Percentiles rank a stretch among this genome's conserved stretches.
Evolutionary conservation across 768 basidiomycete genomes (phyloP).

Genomic region (Gloeopeniophorella convolvens): DNA sequence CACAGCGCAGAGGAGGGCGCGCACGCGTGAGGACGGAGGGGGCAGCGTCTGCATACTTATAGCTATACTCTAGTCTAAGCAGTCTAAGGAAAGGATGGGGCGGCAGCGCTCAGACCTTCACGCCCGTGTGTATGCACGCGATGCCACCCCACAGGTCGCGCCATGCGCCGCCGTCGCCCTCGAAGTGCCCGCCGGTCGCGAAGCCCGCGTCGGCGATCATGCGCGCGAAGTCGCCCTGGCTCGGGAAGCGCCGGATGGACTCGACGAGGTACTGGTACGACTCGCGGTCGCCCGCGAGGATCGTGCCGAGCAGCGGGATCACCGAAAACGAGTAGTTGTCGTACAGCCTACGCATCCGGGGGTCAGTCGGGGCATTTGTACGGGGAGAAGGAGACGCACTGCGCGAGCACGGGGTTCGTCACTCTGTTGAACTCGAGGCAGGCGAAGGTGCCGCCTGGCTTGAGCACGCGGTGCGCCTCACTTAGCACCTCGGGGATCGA

Average conservation of each 20-base stretch:
- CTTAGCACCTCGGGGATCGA: conserved; percentile 80
- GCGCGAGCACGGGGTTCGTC: conserved; percentile 74
- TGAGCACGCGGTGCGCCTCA: conserved; percentile 90
- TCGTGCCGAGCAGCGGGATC: conserved; percentile 93
- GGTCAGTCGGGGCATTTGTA: not conserved
- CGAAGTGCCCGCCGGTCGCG: conserved; percentile 47
- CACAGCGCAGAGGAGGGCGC: too few species aligned
- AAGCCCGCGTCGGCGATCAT: conserved; percentile 90
- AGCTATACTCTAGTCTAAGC: too few species aligned
- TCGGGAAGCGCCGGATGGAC: conserved; percentile 90
- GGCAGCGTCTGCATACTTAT: too few species aligned
- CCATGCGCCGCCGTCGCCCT: conserved; percentile 81
- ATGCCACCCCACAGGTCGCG: conserved; percentile 82
- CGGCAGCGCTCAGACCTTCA: conserved; percentile 71
- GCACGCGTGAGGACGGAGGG: too few species aligned
- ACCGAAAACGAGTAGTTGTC: conserved; percentile 94
- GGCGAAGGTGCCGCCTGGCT: conserved; percentile 92
- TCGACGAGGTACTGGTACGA: conserved; percentile 98
- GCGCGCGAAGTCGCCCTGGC: conserved; percentile 77
- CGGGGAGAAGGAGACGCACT: conserved; percentile 49
- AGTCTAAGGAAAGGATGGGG: too few species aligned
- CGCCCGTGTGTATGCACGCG: conserved; percentile 77
- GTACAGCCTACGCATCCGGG: conserved; percentile 56
- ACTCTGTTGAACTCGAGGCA: conserved; percentile 97
- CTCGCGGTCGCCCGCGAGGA: conserved; percentile 88